Evolutionary conservation across 2,329 filamentous ascomycete genomes (phyloP).

Genomic region (Pseudopyrenochaeta lycopersici): DNA sequence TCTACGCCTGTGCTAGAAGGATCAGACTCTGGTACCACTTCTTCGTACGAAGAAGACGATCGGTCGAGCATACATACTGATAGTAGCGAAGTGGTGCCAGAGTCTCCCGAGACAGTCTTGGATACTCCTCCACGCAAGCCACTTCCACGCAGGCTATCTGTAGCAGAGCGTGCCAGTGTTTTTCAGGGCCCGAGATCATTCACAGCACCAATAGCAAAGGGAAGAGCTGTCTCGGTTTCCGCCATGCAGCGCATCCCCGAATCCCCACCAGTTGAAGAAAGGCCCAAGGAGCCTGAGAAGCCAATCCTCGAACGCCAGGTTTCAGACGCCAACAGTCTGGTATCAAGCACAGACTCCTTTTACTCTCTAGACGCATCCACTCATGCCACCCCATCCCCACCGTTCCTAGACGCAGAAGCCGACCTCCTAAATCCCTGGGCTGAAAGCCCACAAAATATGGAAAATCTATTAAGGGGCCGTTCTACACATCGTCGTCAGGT

Average conservation of each 20-base stretch:
- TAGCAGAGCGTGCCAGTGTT: conserved; percentile 41
- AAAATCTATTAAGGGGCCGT: conserved; percentile 35
- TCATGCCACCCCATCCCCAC: conserved; percentile 39
- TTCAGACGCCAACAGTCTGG: conserved; percentile 43
- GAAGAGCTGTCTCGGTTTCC: conserved; percentile 17
- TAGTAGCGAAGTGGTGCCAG: conserved; percentile 34
- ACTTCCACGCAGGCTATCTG: conserved; percentile 29
- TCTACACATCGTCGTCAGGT: conserved; percentile 45
- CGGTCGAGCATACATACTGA: conserved; percentile 45
- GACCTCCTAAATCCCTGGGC: conserved; percentile 41
- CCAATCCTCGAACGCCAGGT: conserved; percentile 29
- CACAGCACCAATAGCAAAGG: conserved; percentile 30
- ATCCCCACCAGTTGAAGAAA: conserved; percentile 16
- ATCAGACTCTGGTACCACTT: conserved; percentile 40
- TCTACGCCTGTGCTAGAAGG: conserved; percentile 39
- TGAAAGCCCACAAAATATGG: conserved; percentile 9
- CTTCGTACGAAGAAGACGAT: conserved; percentile 47
- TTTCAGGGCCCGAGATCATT: conserved; percentile 41
- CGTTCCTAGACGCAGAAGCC: conserved; percentile 40
- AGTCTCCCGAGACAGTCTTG: conserved; percentile 30
- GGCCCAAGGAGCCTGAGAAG: conserved; percentile 8
- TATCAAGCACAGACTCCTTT: conserved; percentile 50
- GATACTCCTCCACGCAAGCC: conserved; percentile 23
- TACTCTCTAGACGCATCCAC: conserved; percentile 41
- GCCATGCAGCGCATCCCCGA: conserved; percentile 32